A percentile compares a stretch with the other conserved stretches of the same genome.
Conservation (phyloP, 306 rosid species). For the Acacia melanoxylon region DNA sequence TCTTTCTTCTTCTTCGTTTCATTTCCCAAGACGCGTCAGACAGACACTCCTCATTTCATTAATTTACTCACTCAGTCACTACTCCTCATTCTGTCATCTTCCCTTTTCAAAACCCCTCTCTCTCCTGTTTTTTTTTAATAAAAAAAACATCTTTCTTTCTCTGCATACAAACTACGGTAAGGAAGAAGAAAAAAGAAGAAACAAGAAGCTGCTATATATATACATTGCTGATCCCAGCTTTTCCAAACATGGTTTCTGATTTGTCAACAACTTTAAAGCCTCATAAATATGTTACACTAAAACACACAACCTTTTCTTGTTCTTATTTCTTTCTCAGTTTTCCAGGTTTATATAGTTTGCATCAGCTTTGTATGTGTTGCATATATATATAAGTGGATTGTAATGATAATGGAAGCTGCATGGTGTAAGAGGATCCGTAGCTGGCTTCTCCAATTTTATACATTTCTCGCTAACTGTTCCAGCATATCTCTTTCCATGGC, state of each 20-base stretch:
- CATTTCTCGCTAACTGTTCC: constrained; percentile 50
- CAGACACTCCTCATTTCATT: constrained; percentile 68
- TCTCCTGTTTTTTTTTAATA: no score
- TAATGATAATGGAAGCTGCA: constrained; percentile 41
- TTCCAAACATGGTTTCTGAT: constrained; percentile 48
- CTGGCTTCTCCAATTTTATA: constrained; percentile 28
- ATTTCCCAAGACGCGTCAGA: constrained; percentile 72
- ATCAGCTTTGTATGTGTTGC: constrained; percentile 17
- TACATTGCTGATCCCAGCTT: constrained; percentile 34
- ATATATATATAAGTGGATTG: neutral
- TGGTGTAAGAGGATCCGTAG: constrained; percentile 35
- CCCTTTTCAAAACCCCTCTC: constrained; percentile 31
- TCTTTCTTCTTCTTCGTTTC: constrained; percentile 37
- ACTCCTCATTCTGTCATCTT: neutral
- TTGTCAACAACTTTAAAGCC: constrained; percentile 64
- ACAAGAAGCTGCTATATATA: constrained; percentile 30
- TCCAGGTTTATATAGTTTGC: constrained; percentile 38
- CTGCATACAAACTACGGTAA: constrained; percentile 27
- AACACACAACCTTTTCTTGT: neutral
- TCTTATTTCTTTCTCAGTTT: constrained; percentile 9
- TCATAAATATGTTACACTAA: constrained; percentile 52
- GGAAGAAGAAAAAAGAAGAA: neutral
- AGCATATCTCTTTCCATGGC: constrained; percentile 29
- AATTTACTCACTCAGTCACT: constrained; percentile 41
- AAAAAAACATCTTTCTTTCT: neutral